These are phyloP conservation scores for Plectosphaerella cucumerina DNA, from an alignment of 2,329 filamentous ascomycete species.

Conservation along the genomic window DNA sequence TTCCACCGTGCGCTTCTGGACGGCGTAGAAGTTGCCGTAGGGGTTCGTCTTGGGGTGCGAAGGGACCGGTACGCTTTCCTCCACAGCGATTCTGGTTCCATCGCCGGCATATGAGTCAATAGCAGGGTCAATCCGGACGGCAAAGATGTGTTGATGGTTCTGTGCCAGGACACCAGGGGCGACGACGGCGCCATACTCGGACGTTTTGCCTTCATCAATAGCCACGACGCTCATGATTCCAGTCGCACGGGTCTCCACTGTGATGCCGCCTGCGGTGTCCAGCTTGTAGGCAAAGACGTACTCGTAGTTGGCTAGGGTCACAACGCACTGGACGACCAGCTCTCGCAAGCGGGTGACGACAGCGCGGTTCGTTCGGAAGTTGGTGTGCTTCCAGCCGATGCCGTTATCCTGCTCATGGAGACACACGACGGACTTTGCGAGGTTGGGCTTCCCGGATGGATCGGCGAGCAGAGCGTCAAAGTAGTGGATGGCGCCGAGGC, in stretches of 20 bases:
- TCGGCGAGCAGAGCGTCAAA: constrained; percentile 54
- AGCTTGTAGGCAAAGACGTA: constrained; percentile 53
- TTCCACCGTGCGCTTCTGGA: constrained; percentile 43
- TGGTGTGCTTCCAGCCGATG: constrained; percentile 68
- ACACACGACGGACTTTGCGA: constrained; percentile 57
- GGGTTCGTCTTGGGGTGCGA: constrained; percentile 52
- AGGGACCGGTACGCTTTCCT: constrained; percentile 22
- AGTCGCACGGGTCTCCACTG: constrained; percentile 60
- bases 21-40: constrained; percentile 55
- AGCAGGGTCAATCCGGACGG: constrained; percentile 59
- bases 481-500: constrained; percentile 63
- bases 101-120: constrained; percentile 52
- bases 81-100: constrained; percentile 29
- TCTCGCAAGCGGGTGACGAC: constrained; percentile 58
- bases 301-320: constrained; percentile 68
- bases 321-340: constrained; percentile 64
- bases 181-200: constrained; percentile 57
- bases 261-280: constrained; percentile 57
- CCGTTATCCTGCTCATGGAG: constrained; percentile 69
- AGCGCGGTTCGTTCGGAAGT: constrained; percentile 59
- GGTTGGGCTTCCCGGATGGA: constrained; percentile 46
- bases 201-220: constrained; percentile 51
- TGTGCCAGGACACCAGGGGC: constrained; percentile 60
- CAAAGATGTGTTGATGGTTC: constrained; percentile 69
- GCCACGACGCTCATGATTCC: constrained; percentile 60